Base-by-base conservation (phyloP, 1,284 basidiomycete species). In the Moesziomyces sp. region DNA sequence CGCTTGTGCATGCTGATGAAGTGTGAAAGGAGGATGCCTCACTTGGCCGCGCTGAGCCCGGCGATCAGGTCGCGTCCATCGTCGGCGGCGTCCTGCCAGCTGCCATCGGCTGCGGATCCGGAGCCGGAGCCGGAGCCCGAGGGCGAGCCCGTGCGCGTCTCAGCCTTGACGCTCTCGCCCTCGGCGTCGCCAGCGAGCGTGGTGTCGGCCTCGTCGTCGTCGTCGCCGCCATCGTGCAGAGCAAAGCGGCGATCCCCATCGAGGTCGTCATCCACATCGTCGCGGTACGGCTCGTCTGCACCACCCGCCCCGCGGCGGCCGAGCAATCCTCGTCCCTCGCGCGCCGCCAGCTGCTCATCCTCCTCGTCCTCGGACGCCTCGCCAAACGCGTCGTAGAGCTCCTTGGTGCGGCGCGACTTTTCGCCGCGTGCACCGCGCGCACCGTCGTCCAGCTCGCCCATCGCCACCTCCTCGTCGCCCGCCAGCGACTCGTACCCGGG, bases 401-500 rank as follows among this genome's bases (percentile, higher is more conserved):
- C 85, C 52, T 80, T 73, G 18, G 84, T 84, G 48, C 83, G 53
- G 18, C 64, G 46, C 42, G 53, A 54, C 49, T 72, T 68, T 40
- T 70, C 59, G 5, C 65, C 46, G 6, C 55, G 42, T 30, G 49
- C 61, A 23, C 53, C 50, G n/a, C 71, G 48, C 19, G 61, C 40
- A 23, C 71, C 30, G 3, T 79, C 67, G 42, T 81, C 75, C 57
- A 83, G 63, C 52, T 77, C 70, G 47, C 79, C 79, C 83, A 84
- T 82, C 16, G 77, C 72, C 30, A 81, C 86, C 55, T 92, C 92
- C 46, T 92, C 92, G 34, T 88, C 89, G 0, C 78, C 85, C 10
- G 87, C 88, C 9, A 97, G 86, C 14, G 89, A 88, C 42, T 88
- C 88, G 83, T 97, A 97, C 21, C 87, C 87, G 3, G 88, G 72